Percentiles rank a stretch among this genome's conserved stretches.
Evolutionary conservation across 106 monocot species (phyloP).

Genomic region (Dendrobium nobile): DNA sequence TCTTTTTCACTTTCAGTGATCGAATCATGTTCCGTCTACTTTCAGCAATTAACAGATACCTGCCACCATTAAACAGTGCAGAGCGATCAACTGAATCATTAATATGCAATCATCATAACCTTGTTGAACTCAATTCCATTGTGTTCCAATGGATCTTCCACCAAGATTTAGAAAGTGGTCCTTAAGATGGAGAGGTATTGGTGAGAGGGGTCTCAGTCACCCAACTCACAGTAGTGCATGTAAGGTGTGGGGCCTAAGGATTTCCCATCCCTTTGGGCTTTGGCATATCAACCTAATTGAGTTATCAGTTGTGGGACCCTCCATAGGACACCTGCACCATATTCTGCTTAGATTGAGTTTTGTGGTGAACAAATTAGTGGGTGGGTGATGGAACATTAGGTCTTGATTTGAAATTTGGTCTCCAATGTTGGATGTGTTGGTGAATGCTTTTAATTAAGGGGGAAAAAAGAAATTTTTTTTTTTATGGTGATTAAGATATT

Average conservation of each 20-base stretch:
- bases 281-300: background rate
- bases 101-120: background rate
- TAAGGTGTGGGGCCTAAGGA: no score
- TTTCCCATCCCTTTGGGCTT: background rate
- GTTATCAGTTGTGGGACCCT: background rate
- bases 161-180: background rate
- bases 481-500: no score
- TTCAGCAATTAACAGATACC: no score
- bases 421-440: background rate
- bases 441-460: no score
- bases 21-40: no score
- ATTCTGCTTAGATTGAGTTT: background rate
- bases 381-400: background rate
- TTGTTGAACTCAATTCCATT: background rate
- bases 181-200: background rate
- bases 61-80: no score
- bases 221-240: no score
- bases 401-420: background rate
- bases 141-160: background rate
- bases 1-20: no score
- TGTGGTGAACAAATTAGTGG: background rate
- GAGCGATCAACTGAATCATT: background rate
- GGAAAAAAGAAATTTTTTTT: no score
- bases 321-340: background rate
- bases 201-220: no score